A percentile compares a stretch with the other conserved stretches of the same genome.
These are phyloP conservation scores for Volvox reticuliferus DNA, from an alignment of 139 green algal genomes.

Conservation along the genomic window DNA sequence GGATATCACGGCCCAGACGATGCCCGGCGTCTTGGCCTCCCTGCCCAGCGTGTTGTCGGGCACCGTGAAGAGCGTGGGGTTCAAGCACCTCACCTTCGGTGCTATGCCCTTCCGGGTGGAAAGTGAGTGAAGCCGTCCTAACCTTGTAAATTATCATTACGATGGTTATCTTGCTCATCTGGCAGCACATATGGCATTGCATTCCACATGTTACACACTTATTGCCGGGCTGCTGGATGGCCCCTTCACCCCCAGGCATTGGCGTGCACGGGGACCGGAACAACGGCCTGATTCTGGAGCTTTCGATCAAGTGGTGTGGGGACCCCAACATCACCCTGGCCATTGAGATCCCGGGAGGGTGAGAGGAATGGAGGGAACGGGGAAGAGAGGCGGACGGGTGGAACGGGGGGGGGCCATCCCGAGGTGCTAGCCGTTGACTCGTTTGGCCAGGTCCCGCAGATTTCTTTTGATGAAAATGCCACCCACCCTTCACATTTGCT, in stretches of 20 bases:
- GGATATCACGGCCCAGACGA: not conserved
- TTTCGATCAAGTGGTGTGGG: slow-evolving; percentile 86
- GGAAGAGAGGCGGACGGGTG: not conserved
- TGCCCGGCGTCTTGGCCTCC: not conserved
- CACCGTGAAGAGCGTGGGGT: slow-evolving; percentile 87
- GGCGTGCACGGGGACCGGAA: not conserved
- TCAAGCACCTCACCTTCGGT: slow-evolving; percentile 90
- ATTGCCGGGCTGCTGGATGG: not conserved
- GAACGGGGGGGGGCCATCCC: too few relatives aligned
- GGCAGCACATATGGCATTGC: not conserved
- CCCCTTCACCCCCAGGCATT: slow-evolving; percentile 23
- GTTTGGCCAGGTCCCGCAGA: too few relatives aligned
- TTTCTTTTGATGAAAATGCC: too few relatives aligned
- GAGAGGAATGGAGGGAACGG: not conserved
- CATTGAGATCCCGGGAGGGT: slow-evolving; percentile 74
- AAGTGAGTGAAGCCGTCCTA: slow-evolving; percentile 24
- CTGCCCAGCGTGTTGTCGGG: slow-evolving; percentile 17
- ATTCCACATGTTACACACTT: not conserved
- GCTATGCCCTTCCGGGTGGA: slow-evolving; percentile 84
- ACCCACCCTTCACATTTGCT: too few relatives aligned
- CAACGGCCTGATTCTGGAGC: slow-evolving; percentile 71
- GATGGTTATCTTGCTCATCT: too few relatives aligned
- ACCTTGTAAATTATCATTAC: too few relatives aligned
- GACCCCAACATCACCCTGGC: slow-evolving; percentile 90
- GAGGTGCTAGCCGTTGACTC: too few relatives aligned